Evolutionary conservation across 176 grass and related monocot genomes (phyloP).

Genomic region (Oryza officinalis): DNA sequence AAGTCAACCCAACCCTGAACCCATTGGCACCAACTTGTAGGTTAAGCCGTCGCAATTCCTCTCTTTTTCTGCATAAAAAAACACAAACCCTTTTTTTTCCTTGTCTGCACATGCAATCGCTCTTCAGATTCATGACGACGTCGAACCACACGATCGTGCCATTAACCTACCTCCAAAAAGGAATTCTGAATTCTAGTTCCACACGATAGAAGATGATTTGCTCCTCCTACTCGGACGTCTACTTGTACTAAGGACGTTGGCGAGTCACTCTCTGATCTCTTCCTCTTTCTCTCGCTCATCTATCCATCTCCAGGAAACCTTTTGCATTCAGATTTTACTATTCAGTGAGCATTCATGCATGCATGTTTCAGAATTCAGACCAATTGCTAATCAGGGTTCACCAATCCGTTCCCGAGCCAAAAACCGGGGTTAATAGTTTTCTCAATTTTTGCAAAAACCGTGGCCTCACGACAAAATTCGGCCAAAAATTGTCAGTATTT

Average conservation of each 20-base stretch:
- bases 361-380: not conserved
- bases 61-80: constrained; percentile 14
- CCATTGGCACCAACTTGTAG: not conserved
- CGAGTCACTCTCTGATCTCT: not conserved
- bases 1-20: not conserved
- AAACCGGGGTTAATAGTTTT: too few relatives aligned
- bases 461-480: too few relatives aligned
- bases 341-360: not conserved
- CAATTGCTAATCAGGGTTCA: not conserved
- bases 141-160: not conserved
- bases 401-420: too few relatives aligned
- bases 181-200: not conserved
- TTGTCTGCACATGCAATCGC: not conserved
- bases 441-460: too few relatives aligned
- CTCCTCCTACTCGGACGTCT: not conserved
- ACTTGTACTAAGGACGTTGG: not conserved
- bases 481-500: too few relatives aligned
- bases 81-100: not conserved
- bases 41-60: not conserved
- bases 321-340: not conserved
- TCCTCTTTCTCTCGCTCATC: not conserved
- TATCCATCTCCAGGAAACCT: not conserved
- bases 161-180: constrained; percentile 15
- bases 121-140: not conserved
- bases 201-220: not conserved